Conservation (phyloP, 148 eudicot genomes). For the Rhododendron ferrugineum region DNA sequence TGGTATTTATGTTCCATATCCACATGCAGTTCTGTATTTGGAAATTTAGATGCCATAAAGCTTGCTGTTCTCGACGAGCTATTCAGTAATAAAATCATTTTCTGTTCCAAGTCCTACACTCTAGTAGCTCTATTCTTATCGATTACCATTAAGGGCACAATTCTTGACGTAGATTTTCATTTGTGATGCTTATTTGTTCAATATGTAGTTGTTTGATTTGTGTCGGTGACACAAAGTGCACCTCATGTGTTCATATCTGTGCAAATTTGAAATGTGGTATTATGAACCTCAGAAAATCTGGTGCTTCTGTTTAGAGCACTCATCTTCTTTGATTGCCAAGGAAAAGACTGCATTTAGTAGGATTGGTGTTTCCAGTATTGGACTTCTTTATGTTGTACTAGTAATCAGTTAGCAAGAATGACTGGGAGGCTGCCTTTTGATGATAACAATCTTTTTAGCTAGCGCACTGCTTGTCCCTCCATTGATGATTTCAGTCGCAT, state of each 20-base stretch:
- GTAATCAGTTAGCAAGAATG: too few relatives aligned
- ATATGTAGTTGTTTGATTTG: neutral
- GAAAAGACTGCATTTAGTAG: neutral
- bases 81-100: neutral
- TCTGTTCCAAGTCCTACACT: neutral
- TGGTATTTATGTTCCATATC: neutral
- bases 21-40: conserved; percentile 4
- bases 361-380: neutral
- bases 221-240: too few relatives aligned
- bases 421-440: neutral
- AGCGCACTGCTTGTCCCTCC: too few relatives aligned
- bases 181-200: neutral
- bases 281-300: neutral
- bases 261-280: neutral
- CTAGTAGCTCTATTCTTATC: neutral
- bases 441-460: neutral
- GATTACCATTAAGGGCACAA: neutral
- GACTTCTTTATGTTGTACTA: too few relatives aligned
- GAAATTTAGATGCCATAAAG: conserved; percentile 10
- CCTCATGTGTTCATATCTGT: too few relatives aligned
- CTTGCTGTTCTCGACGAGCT: conserved; percentile 1
- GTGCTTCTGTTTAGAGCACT: neutral
- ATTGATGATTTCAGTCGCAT: too few relatives aligned
- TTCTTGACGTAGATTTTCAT: neutral
- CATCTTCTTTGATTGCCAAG: neutral